A percentile compares a stretch with the other conserved stretches of the same genome.
These are phyloP conservation scores for Leptomonas pyrrhocoris DNA, from an alignment of 208 protist genomes.

Conservation along the genomic window DNA sequence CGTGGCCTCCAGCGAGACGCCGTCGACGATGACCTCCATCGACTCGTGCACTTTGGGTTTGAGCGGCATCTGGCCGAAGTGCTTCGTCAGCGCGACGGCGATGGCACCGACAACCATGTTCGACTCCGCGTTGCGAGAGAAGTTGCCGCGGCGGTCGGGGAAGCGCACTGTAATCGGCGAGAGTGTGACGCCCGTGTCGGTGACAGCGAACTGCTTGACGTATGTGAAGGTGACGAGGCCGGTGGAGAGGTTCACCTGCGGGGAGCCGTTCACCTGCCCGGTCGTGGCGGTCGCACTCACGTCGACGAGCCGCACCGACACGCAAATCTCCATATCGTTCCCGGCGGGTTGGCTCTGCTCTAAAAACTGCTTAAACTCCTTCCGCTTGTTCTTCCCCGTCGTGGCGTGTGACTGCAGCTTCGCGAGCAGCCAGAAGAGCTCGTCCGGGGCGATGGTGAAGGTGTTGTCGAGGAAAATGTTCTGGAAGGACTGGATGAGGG, in stretches of 20 bases:
- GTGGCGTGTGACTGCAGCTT: slow-evolving; percentile 78
- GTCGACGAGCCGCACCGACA: slow-evolving; percentile 59
- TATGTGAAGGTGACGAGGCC: slow-evolving; percentile 66
- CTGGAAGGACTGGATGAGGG: slow-evolving; percentile 57
- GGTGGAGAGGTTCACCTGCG: slow-evolving; percentile 46
- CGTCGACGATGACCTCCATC: slow-evolving; percentile 58
- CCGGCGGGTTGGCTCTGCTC: slow-evolving; percentile 56
- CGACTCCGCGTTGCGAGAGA: slow-evolving; percentile 28
- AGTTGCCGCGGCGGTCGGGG: slow-evolving; percentile 19
- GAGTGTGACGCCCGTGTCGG: slow-evolving; percentile 60
- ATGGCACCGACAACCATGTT: slow-evolving; percentile 59
- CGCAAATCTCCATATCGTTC: slow-evolving; percentile 70
- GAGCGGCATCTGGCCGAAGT: slow-evolving; percentile 81
- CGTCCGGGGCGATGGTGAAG: slow-evolving; percentile 65
- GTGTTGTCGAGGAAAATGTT: slow-evolving; percentile 79
- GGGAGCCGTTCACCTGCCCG: slow-evolving; percentile 26
- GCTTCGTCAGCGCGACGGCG: slow-evolving; percentile 53
- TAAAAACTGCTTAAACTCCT: slow-evolving; percentile 75
- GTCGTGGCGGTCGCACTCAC: slow-evolving; percentile 42
- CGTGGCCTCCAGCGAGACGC: slow-evolving; percentile 57
- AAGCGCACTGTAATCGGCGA: slow-evolving; percentile 61
- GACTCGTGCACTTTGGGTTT: slow-evolving; percentile 73
- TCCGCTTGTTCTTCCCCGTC: slow-evolving; percentile 75
- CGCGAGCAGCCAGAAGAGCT: slow-evolving; percentile 87
- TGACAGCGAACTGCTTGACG: slow-evolving; percentile 68